Conservation (phyloP, 2,329 filamentous ascomycete species). For the Colletotrichum cordylinicola region DNA sequence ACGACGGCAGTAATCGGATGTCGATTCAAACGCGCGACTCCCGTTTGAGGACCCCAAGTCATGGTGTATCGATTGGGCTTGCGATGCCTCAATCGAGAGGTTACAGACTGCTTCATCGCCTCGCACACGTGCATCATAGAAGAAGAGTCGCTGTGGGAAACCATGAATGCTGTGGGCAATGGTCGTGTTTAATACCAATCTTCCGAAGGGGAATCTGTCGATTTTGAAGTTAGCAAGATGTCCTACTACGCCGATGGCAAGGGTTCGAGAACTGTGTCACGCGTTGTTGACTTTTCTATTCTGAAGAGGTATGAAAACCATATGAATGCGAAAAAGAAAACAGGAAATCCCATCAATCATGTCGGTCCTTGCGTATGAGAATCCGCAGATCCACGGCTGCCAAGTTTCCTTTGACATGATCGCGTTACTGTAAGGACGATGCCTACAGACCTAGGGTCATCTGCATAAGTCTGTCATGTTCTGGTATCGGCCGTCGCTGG, state of each 20-base stretch:
- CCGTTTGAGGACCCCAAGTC: neutral
- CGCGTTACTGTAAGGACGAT: fast-evolving
- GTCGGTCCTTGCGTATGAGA: neutral
- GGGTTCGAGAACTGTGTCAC: fast-evolving
- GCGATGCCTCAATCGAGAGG: neutral
- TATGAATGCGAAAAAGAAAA: fast-evolving
- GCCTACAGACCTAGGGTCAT: fast-evolving
- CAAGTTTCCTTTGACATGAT: neutral
- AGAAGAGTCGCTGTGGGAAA: no score
- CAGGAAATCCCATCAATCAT: neutral
- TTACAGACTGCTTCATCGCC: neutral
- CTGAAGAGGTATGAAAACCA: neutral
- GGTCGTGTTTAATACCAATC: neutral
- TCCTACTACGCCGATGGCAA: no score
- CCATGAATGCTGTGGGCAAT: no score
- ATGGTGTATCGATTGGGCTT: fast-evolving
- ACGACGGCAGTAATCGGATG: neutral
- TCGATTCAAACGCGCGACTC: fast-evolving
- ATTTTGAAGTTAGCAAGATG: neutral
- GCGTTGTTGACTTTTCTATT: neutral
- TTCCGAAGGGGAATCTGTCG: neutral
- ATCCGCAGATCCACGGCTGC: neutral
- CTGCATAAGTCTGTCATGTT: fast-evolving
- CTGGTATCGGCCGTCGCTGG: neutral
- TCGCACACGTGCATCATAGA: no score